These are phyloP conservation scores for Bathelium albidoporum DNA, from an alignment of 495 filamentous ascomycete species.

Conservation along the genomic window DNA sequence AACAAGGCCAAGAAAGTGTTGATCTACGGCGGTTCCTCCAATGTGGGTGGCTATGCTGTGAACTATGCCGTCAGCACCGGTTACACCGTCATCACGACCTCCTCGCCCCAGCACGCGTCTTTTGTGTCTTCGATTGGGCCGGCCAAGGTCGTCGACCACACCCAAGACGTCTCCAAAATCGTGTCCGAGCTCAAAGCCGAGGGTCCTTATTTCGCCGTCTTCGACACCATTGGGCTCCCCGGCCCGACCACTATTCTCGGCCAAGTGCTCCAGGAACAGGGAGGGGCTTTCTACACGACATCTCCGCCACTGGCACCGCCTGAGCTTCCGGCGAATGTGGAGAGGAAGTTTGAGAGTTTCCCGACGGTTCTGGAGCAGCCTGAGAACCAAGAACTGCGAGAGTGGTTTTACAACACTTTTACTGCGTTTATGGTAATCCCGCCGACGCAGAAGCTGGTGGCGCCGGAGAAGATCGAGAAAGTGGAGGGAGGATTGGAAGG, in stretches of 20 bases:
- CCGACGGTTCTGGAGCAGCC: not conserved
- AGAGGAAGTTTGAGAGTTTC: not conserved
- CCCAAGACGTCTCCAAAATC: slow-evolving; percentile 6
- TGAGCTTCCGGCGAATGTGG: not conserved
- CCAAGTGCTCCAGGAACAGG: not conserved
- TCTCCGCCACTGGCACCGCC: not conserved
- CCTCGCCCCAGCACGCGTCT: slow-evolving; percentile 23
- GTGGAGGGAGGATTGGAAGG: slow-evolving; percentile 2
- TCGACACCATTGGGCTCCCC: not conserved
- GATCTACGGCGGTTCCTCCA: slow-evolving; percentile 28
- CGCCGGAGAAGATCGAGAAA: not conserved
- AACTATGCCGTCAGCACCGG: slow-evolving; percentile 24
- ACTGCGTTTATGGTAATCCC: not conserved
- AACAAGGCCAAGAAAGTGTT: slow-evolving; percentile 22
- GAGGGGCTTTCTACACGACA: not conserved
- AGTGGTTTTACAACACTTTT: not conserved
- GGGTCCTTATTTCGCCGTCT: slow-evolving; percentile 16
- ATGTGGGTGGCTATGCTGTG: slow-evolving; percentile 24
- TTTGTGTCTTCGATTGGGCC: slow-evolving; percentile 23
- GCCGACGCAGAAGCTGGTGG: not conserved
- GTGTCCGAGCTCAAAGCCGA: slow-evolving; percentile 10
- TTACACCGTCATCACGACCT: slow-evolving; percentile 30
- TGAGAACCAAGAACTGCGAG: not conserved
- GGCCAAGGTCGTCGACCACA: slow-evolving; percentile 19
- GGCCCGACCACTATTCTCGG: not conserved